Base-by-base conservation (phyloP, 2,329 filamentous ascomycete genomes). In the Coniochaeta ligniaria region DNA sequence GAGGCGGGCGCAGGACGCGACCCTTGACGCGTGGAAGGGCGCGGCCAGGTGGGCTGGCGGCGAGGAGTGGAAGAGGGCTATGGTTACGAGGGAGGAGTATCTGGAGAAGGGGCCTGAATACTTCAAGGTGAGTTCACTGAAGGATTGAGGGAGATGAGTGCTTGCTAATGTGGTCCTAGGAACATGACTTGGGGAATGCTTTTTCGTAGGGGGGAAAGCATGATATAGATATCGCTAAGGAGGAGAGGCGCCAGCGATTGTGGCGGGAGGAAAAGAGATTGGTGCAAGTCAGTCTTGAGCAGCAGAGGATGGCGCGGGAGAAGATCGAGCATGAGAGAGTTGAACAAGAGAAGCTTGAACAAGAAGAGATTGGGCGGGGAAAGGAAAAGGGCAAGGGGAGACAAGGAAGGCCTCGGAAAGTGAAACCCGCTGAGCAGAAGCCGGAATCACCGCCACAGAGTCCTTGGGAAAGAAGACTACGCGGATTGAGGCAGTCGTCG, bases 81-180 rank as follows among this genome's bases (percentile, higher is more conserved):
- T 86, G 63, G 83, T 99, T 47, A 90, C 88, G 1, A 86, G 83
- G 68, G 88, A 89, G 66, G 95, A 98, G 75, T 99, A 92, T 75
- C 74, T 85, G 67, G 95, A 99, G 79, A 97, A 96, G 80, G 95
- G 95, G 1, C 81, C 86, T 24, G 94, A 98, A 68, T 98, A 98
- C 78, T 83, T 98, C 72, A 96, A 96, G 85, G 92, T 84, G 68
- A 63, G 80, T 72, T 60, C 60, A 16, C 28, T 11, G 11, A 12
- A 8, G 14, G 22, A n/a, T 47, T 14, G 7, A 36, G 5, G 28
- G 35, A 36, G 35, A 36, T 36, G 7, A 31, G 6, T 36, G 12
- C 14, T 17, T 52, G 26, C 47, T 52, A 31, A 52, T 28, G 47
- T 8, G 26, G 6, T 45, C 52, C 60, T 41, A 88, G 85, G 85